Base-by-base conservation (phyloP, 1,284 basidiomycete genomes). In the Wolfiporia cocos region DNA sequence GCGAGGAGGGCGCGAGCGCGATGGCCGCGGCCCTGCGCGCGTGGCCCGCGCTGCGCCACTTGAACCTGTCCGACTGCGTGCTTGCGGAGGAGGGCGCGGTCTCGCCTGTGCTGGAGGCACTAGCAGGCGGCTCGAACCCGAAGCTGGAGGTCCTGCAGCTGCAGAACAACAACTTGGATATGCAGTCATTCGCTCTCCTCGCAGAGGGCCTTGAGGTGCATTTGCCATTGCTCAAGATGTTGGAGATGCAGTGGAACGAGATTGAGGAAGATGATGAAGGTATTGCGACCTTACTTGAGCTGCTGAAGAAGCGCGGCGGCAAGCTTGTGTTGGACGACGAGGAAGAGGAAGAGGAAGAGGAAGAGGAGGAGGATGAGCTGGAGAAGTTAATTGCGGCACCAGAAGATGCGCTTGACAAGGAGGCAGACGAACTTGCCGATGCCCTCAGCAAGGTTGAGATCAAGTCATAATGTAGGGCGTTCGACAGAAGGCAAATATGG, bases 61-160 rank as follows among this genome's bases (percentile, higher is more conserved):
- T 99, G 53, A 92, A 98, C 63, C 71, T 99, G 30, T 93, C 90
- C 10, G 95, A 99, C 65, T 96, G 93, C 56, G 77, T 97, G 26
- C 73, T 98, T 28, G 84, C 87, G 21, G 62, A 66, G 17, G 74
- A 78, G n/a, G 79, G 80, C 26, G 76, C 79, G 49, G 66, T 83
- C 0, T 81, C 83, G 2, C 71, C 74, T 5, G 70, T 88, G 43
- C 62, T 91, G 17, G 67, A 81, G 45, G 74, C 74, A 20, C 72
- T 85, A n/a, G 72, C 76, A 1, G 69, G 78, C 28, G 91, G 92
- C 4, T 78, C 78, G 33, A 92, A 89, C 61, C 73, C 74, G 18
- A 79, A 81, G 53, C 69, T 97, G 37, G 76, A 83, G 55, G 76
- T 73, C 10, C 70, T 97, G 41, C 84, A 85, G 56, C 68, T 97